A percentile compares a stretch with the other conserved stretches of the same genome.
These are phyloP conservation scores for Exophiala xenobiotica DNA, from an alignment of 2,329 filamentous ascomycete genomes.

Conservation along the genomic window DNA sequence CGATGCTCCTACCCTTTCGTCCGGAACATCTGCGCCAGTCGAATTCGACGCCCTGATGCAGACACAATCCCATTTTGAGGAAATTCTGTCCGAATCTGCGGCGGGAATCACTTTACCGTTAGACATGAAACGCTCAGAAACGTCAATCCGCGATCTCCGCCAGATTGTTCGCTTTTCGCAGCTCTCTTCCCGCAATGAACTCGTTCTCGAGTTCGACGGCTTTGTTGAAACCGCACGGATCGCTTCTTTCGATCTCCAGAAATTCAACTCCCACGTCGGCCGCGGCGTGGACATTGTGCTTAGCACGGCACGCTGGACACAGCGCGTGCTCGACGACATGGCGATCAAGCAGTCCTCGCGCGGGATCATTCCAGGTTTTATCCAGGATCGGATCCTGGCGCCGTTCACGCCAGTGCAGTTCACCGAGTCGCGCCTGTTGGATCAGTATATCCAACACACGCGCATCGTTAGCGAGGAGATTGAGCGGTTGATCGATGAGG, in stretches of 20 bases:
- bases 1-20: conserved; percentile 24
- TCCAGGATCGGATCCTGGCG: conserved; percentile 50
- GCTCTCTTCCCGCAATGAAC: conserved; percentile 63
- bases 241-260: conserved; percentile 66
- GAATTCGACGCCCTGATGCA: conserved; percentile 75
- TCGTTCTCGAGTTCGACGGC: conserved; percentile 71
- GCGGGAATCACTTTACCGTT: conserved; percentile 67
- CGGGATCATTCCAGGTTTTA: conserved; percentile 42
- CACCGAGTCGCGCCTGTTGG: conserved; percentile 62
- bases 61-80: conserved; percentile 73
- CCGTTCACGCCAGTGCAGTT: conserved; percentile 64
- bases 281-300: conserved; percentile 72
- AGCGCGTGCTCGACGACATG: conserved; percentile 66
- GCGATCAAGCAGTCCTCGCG: conserved; percentile 42
- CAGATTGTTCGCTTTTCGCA: conserved; percentile 70
- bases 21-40: conserved; percentile 41
- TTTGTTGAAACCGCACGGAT: conserved; percentile 69
- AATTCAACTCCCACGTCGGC: conserved; percentile 75
- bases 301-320: conserved; percentile 72
- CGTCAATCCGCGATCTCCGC: conserved; percentile 70
- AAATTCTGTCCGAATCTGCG: conserved; percentile 67
- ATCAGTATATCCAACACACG: conserved; percentile 75
- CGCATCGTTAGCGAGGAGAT: conserved; percentile 69
- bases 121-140: conserved; percentile 76
- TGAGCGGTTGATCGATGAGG: conserved; percentile 64